Evolutionary conservation across 768 basidiomycete genomes (phyloP).

Genomic region (Russula earlei): DNA sequence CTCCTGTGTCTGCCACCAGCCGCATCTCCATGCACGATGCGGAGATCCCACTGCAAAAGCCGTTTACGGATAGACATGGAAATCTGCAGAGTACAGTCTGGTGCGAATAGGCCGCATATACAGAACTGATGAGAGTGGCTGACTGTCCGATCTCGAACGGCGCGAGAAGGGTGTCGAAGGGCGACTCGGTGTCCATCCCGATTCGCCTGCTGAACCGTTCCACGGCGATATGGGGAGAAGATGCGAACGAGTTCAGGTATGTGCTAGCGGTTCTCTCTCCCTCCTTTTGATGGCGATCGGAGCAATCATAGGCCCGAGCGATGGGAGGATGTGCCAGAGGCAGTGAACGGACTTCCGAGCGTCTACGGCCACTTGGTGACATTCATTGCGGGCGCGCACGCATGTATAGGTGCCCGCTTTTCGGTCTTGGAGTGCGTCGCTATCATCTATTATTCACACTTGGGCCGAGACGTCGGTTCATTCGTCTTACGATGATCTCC

Average conservation of each 20-base stretch:
- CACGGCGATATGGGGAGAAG: conserved; percentile 27
- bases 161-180: conserved; percentile 11
- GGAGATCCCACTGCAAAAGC: conserved; percentile 25
- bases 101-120: conserved; percentile 2
- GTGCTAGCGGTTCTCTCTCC: neutral
- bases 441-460: neutral
- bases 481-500: too few species aligned
- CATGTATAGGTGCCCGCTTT: conserved; percentile 27
- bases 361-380: conserved; percentile 20
- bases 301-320: conserved; percentile 14
- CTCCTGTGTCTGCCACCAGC: conserved; percentile 21
- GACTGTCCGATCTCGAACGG: neutral
- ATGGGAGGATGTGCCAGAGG: conserved; percentile 16
- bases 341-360: conserved; percentile 9
- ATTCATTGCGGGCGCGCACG: conserved; percentile 25
- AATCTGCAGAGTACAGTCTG: conserved; percentile 2
- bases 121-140: neutral
- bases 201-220: conserved; percentile 24
- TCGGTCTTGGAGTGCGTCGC: conserved; percentile 21
- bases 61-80: conserved; percentile 19
- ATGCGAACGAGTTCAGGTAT: conserved; percentile 26
- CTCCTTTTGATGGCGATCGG: neutral
- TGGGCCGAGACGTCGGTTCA: neutral
- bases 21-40: conserved; percentile 24
- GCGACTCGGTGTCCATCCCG: conserved; percentile 21